A percentile compares a stretch with the other conserved stretches of the same genome.
Evolutionary conservation across 1,284 basidiomycete genomes (phyloP).

Genomic region (Trichosporon ovoides): DNA sequence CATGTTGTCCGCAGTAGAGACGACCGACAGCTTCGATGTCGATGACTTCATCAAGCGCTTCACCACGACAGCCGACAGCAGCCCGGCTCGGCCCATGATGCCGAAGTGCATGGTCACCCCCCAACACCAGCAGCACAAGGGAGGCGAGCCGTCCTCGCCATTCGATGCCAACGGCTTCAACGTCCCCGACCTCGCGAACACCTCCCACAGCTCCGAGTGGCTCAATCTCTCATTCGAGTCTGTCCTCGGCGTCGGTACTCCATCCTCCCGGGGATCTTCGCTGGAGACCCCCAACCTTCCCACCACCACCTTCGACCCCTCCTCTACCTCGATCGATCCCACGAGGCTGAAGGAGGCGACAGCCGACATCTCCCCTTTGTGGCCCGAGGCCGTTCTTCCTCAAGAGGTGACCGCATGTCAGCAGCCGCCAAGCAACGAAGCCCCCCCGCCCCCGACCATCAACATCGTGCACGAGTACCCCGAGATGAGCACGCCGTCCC

Average conservation of each 20-base stretch:
- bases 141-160: constrained; percentile 6
- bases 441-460: constrained; percentile 2
- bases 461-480: constrained; percentile 4
- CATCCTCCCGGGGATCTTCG: constrained; percentile 17
- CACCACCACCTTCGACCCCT: constrained; percentile 2
- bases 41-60: constrained; percentile 21
- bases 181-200: constrained; percentile 11
- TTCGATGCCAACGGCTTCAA: constrained; percentile 12
- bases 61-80: constrained; percentile 9
- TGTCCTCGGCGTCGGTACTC: constrained; percentile 8
- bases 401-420: neutral
- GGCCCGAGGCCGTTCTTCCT: neutral
- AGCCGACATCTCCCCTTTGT: neutral
- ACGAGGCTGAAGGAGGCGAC: constrained; percentile 14
- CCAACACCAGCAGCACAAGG: constrained; percentile 1
- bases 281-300: constrained; percentile 18
- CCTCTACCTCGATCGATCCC: constrained; percentile 15
- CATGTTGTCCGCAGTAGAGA: constrained; percentile 4
- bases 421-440: neutral
- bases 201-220: constrained; percentile 11
- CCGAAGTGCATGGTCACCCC: constrained; percentile 1
- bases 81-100: constrained; percentile 6
- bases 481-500: constrained; percentile 3
- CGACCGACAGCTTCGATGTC: constrained; percentile 11
- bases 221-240: constrained; percentile 11